Evolutionary conservation across 2,329 filamentous ascomycete genomes (phyloP).

Genomic region (Endocalyx cinctus): DNA sequence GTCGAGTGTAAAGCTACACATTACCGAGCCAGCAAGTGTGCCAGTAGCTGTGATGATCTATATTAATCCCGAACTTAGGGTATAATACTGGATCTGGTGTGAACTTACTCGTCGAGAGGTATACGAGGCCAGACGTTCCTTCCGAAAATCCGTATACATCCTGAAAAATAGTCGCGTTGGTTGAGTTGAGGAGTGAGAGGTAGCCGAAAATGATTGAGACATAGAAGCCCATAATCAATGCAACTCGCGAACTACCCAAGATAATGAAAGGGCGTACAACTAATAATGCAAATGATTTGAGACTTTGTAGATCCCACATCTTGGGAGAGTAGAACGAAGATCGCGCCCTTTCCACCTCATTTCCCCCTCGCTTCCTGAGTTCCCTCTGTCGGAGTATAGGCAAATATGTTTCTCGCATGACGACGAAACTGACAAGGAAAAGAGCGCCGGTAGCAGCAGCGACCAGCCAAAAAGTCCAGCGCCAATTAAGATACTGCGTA

Average conservation of each 20-base stretch:
- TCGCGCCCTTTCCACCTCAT: background rate
- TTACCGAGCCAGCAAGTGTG: conserved; percentile 1
- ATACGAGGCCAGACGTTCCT: conserved; percentile 3
- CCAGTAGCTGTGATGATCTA: conserved; percentile 2
- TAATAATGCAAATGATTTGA: too few species aligned
- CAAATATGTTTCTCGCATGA: conserved; percentile 3
- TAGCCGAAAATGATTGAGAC: conserved; percentile 3
- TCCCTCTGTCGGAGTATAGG: conserved; percentile 1
- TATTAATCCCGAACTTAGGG: too few species aligned
- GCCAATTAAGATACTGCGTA: conserved; percentile 5
- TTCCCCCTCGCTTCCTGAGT: too few species aligned
- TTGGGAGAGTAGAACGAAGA: background rate
- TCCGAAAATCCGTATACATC: conserved; percentile 3
- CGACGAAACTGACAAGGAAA: background rate
- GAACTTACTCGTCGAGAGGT: conserved; percentile 3
- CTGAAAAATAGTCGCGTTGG: conserved; percentile 3
- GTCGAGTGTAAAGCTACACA: conserved; percentile 4
- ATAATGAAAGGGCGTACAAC: conserved; percentile 3
- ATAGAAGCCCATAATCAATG: conserved; percentile 2
- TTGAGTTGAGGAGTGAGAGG: conserved; percentile 2
- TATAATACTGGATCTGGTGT: too few species aligned
- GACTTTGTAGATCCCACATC: too few species aligned
- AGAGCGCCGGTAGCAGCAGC: conserved; percentile 1
- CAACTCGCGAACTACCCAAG: background rate
- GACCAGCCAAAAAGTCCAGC: conserved; percentile 3